These are phyloP conservation scores for Danielia reshetovae DNA, from an alignment of 805 yeast genomes.

Conservation along the genomic window DNA sequence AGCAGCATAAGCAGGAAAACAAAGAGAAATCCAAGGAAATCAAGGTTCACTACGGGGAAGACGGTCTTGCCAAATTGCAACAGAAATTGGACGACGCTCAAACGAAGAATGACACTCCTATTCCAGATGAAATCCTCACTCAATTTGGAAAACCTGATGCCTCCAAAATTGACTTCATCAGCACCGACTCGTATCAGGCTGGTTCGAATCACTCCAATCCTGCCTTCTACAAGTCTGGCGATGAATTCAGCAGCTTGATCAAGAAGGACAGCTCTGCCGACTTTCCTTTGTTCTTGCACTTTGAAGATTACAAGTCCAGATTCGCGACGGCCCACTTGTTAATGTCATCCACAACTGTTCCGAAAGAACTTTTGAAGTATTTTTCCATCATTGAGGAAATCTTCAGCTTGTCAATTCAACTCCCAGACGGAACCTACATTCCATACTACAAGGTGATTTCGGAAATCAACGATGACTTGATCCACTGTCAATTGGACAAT, in stretches of 20 bases:
- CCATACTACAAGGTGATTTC: conserved; percentile 77
- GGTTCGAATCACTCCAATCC: conserved; percentile 41
- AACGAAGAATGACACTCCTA: conserved; percentile 63
- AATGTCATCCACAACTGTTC: conserved; percentile 52
- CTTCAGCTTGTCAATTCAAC: conserved; percentile 66
- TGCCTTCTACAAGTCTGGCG: conserved; percentile 26
- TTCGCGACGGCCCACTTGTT: conserved; percentile 68
- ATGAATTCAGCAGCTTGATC: conserved; percentile 15
- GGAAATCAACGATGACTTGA: conserved; percentile 66
- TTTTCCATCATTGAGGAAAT: conserved; percentile 61
- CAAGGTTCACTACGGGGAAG: conserved; percentile 48
- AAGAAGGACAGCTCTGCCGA: conserved; percentile 35
- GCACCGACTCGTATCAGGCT: conserved; percentile 60
- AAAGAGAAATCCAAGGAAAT: conserved; percentile 48
- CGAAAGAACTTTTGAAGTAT: conserved; percentile 54
- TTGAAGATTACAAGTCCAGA: conserved; percentile 76
- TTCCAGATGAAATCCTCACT: conserved; percentile 64
- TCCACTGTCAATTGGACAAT: conserved; percentile 51
- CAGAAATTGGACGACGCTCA: conserved; percentile 59
- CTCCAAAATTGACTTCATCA: conserved; percentile 64
- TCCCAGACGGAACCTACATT: conserved; percentile 54
- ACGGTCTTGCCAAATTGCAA: conserved; percentile 53
- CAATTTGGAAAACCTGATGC: conserved; percentile 73
- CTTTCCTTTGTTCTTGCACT: conserved; percentile 68
- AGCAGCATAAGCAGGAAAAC: conserved; percentile 46